Percentiles rank a stretch among this genome's conserved stretches.
These are phyloP conservation scores for Thelonectria rubi DNA, from an alignment of 2,329 filamentous ascomycete species.

Conservation along the genomic window DNA sequence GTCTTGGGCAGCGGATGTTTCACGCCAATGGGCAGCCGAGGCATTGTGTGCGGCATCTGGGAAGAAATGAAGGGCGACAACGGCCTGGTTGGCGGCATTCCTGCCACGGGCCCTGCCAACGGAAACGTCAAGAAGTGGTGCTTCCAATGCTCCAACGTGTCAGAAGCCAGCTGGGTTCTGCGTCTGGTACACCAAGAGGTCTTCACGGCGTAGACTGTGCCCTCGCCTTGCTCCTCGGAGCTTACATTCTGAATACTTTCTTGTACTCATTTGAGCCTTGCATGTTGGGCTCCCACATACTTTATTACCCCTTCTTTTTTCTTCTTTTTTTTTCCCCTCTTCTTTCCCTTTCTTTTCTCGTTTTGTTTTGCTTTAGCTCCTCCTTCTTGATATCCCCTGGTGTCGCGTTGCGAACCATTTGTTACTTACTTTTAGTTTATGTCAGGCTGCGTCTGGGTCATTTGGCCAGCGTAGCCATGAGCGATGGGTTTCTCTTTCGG, in stretches of 20 bases:
- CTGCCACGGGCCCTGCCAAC: slow-evolving; percentile 59
- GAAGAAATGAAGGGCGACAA: slow-evolving; percentile 75
- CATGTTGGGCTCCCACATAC: slow-evolving; percentile 1
- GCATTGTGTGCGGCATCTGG: slow-evolving; percentile 90
- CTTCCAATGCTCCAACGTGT: slow-evolving; percentile 65
- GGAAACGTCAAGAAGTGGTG: slow-evolving; percentile 71
- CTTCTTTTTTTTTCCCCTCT: slow-evolving; percentile 8
- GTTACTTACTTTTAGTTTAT: slow-evolving; percentile 21
- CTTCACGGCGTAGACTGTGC: slow-evolving; percentile 45
- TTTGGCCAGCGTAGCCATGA: slow-evolving; percentile 10
- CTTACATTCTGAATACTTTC: slow-evolving; percentile 2
- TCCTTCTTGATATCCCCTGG: slow-evolving; percentile 40
- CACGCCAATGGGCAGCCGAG: slow-evolving; percentile 81
- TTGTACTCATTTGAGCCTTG: slow-evolving; percentile 13
- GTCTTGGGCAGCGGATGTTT: slow-evolving; percentile 87
- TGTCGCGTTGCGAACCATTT: slow-evolving; percentile 26
- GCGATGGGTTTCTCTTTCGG: slow-evolving; percentile 37
- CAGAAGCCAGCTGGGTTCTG: slow-evolving; percentile 65
- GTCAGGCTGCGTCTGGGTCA: slow-evolving; percentile 10
- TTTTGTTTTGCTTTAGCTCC: slow-evolving; percentile 9
- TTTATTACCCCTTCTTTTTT: slow-evolving; percentile 16
- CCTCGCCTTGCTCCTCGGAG: slow-evolving; percentile 9
- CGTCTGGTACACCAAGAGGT: slow-evolving; percentile 67
- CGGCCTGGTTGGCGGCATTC: slow-evolving; percentile 62
- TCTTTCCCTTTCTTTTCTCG: slow-evolving; percentile 18